Conservation (phyloP, 2,329 filamentous ascomycete species). For the Xylariaceae sp. region DNA sequence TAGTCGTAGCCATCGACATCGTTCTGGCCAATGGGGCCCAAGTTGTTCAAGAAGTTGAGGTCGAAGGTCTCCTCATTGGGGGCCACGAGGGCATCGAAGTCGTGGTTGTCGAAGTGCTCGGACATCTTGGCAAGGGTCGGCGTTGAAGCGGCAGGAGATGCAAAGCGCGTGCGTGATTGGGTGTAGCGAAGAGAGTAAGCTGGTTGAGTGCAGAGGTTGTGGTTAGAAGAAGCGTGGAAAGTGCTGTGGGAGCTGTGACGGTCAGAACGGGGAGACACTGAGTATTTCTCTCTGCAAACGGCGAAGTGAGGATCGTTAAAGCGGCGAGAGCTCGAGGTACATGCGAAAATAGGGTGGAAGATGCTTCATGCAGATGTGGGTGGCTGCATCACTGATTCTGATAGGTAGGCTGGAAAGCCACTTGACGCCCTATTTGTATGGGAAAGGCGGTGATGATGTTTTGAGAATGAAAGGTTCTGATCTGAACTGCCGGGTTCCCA, state of each 20-base stretch:
- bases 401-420: slow-evolving; percentile 27
- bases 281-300: slow-evolving; percentile 31
- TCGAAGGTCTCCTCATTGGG: slow-evolving; percentile 9
- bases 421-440: slow-evolving; percentile 34
- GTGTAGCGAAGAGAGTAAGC: background rate
- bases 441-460: slow-evolving; percentile 7
- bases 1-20: slow-evolving; percentile 1
- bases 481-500: too few species aligned
- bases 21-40: slow-evolving; percentile 25
- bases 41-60: slow-evolving; percentile 16
- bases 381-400: background rate
- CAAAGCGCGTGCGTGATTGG: slow-evolving; percentile 19
- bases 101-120: slow-evolving; percentile 30
- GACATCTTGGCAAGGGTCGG: slow-evolving; percentile 33
- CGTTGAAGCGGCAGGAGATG: slow-evolving; percentile 34
- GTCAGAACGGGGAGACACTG: slow-evolving; percentile 14
- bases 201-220: slow-evolving; percentile 3
- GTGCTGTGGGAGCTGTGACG: slow-evolving; percentile 6
- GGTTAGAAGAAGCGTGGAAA: background rate
- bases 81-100: slow-evolving; percentile 22
- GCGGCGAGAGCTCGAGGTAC: slow-evolving; percentile 27
- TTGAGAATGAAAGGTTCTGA: slow-evolving; percentile 1
- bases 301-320: slow-evolving; percentile 18
- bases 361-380: background rate
- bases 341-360: slow-evolving; percentile 34